A percentile compares a stretch with the other conserved stretches of the same genome.
These are phyloP conservation scores for Panicum hallii DNA, from an alignment of 202 grass and related monocot genomes.

Conservation along the genomic window DNA sequence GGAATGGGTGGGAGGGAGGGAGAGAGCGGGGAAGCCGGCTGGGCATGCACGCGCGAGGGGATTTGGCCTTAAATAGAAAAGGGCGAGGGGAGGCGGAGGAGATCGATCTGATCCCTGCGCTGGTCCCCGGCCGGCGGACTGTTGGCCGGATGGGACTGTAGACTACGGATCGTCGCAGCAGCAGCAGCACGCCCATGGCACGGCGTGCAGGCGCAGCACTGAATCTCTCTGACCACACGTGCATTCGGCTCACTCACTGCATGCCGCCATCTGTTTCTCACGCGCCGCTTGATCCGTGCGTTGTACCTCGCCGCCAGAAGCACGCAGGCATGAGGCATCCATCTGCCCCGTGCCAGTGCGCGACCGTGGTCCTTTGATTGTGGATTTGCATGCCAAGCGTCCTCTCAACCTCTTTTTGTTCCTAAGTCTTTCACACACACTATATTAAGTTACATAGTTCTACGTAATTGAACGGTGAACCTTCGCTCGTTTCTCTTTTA, in stretches of 20 bases:
- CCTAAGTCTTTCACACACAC: too few relatives aligned
- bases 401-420: not conserved
- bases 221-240: conserved; percentile 38
- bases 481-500: not conserved
- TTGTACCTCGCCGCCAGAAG: not conserved
- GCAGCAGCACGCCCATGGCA: conserved; percentile 35
- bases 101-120: conserved; percentile 45
- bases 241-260: conserved; percentile 11
- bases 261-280: conserved; percentile 40
- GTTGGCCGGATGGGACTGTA: conserved; percentile 56
- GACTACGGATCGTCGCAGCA: conserved; percentile 22
- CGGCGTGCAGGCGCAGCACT: conserved; percentile 21
- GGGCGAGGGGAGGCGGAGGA: conserved; percentile 14
- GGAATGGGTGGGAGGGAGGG: not conserved
- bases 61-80: conserved; percentile 60
- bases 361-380: not conserved
- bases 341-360: conserved; percentile 30
- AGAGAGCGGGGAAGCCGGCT: conserved; percentile 6
- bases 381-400: not conserved
- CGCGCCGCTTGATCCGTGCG: conserved; percentile 28
- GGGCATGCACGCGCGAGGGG: conserved; percentile 42
- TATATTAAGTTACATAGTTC: too few relatives aligned
- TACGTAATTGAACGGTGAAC: not conserved
- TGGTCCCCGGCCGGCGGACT: conserved; percentile 64
- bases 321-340: not conserved